phyloP scores from a whole-genome alignment of 129 eudicot species.

The Tagetes patula region DNA sequence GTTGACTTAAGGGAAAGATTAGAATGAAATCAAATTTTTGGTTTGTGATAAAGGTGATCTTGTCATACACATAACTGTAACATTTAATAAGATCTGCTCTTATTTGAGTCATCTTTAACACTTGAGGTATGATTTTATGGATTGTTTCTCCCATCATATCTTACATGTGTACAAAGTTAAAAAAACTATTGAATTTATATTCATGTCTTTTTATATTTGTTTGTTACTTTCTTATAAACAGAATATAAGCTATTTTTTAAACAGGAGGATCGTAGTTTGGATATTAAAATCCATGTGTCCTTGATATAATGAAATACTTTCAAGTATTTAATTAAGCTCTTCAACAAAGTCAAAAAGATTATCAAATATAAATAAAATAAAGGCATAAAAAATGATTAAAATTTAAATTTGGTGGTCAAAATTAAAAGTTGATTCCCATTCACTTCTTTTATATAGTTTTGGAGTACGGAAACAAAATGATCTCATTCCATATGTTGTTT shows the following conservation, averaged over 20 bases:
- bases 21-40: background rate
- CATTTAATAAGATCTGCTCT: too few species aligned
- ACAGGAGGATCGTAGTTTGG: too few species aligned
- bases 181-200: background rate
- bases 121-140: too few species aligned
- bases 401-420: constrained; percentile 26
- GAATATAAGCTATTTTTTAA: too few species aligned
- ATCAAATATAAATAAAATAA: background rate
- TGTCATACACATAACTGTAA: too few species aligned
- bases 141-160: too few species aligned
- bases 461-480: background rate
- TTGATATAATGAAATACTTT: background rate
- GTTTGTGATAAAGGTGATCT: background rate
- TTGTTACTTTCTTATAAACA: background rate
- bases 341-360: constrained; percentile 19
- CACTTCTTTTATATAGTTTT: background rate
- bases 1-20: too few species aligned
- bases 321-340: background rate
- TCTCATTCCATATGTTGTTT: background rate
- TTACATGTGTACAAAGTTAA: background rate
- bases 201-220: background rate
- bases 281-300: too few species aligned
- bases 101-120: too few species aligned
- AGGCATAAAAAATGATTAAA: constrained; percentile 22
- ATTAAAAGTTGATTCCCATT: constrained; percentile 28